phyloP scores from a whole-genome alignment of 805 yeast genomes.

The Kodamaea restingae region DNA sequence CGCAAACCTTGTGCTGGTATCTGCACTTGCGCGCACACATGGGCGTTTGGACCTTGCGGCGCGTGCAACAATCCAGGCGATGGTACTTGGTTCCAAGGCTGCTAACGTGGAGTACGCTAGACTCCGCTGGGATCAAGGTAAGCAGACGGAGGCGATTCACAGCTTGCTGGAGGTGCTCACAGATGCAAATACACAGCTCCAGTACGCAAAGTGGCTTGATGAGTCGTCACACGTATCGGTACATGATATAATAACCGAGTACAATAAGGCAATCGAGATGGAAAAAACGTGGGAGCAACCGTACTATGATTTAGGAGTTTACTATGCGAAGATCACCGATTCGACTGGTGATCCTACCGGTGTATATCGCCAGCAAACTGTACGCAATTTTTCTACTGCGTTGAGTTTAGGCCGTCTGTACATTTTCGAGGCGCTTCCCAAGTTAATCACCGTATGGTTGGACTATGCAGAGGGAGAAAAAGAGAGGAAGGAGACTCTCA shows the following conservation, averaged over 20 bases:
- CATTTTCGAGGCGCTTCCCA: conserved; percentile 82
- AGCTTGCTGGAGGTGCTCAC: conserved; percentile 44
- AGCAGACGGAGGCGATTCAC: conserved; percentile 77
- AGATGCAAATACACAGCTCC: conserved; percentile 48
- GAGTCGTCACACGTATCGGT: conserved; percentile 79
- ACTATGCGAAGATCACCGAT: conserved; percentile 73
- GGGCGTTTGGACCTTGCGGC: conserved; percentile 71
- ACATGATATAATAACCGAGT: conserved; percentile 65
- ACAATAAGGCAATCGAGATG: conserved; percentile 51
- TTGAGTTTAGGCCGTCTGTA: conserved; percentile 60
- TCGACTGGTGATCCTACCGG: conserved; percentile 52
- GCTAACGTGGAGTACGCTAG: conserved; percentile 77
- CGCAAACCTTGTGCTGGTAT: conserved; percentile 53
- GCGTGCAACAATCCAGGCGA: conserved; percentile 59
- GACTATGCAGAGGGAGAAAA: conserved; percentile 52
- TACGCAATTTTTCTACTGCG: conserved; percentile 54
- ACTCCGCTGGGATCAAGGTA: conserved; percentile 85
- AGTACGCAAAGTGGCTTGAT: conserved; percentile 87
- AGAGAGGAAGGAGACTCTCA: background rate
- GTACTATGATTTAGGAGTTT: conserved; percentile 73
- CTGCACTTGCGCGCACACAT: conserved; percentile 63
- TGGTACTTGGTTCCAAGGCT: conserved; percentile 36
- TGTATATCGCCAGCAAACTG: conserved; percentile 50
- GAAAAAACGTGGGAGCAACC: conserved; percentile 72
- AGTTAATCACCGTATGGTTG: conserved; percentile 86